These are phyloP conservation scores for Coniosporium tulheliwenetii DNA, from an alignment of 2,329 filamentous ascomycete species.

Conservation along the genomic window DNA sequence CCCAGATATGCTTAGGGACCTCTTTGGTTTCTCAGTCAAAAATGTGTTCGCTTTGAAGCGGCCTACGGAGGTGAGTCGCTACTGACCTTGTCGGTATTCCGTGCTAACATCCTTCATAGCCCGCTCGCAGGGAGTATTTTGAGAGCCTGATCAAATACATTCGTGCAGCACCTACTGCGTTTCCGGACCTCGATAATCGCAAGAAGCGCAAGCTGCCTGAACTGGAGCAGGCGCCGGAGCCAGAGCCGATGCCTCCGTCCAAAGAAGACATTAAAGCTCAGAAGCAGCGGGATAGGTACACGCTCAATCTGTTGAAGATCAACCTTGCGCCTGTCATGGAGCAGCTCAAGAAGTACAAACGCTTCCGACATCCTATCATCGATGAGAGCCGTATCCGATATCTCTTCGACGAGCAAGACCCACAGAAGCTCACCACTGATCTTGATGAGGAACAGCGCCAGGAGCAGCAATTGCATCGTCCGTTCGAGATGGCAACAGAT, in stretches of 20 bases:
- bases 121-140: constrained; percentile 65
- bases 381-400: constrained; percentile 61
- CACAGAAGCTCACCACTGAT: constrained; percentile 45
- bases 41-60: constrained; percentile 57
- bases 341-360: constrained; percentile 85
- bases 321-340: constrained; percentile 92
- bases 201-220: constrained; percentile 73
- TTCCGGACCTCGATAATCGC: constrained; percentile 72
- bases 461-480: constrained; percentile 43
- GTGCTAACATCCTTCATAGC: constrained; percentile 16
- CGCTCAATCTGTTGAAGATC: constrained; percentile 76
- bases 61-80: constrained; percentile 42
- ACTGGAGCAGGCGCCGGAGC: constrained; percentile 58
- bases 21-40: constrained; percentile 75
- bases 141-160: constrained; percentile 58
- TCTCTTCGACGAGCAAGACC: constrained; percentile 69
- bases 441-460: constrained; percentile 37
- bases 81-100: neutral
- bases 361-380: constrained; percentile 70
- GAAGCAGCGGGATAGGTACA: constrained; percentile 67
- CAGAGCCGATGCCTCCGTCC: constrained; percentile 41
- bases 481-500: constrained; percentile 68
- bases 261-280: constrained; percentile 70
- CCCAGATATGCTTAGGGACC: constrained; percentile 48
- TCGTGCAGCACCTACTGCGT: constrained; percentile 64